These are phyloP conservation scores for Cytospora chrysosperma DNA, from an alignment of 2,329 filamentous ascomycete species.

Conservation along the genomic window DNA sequence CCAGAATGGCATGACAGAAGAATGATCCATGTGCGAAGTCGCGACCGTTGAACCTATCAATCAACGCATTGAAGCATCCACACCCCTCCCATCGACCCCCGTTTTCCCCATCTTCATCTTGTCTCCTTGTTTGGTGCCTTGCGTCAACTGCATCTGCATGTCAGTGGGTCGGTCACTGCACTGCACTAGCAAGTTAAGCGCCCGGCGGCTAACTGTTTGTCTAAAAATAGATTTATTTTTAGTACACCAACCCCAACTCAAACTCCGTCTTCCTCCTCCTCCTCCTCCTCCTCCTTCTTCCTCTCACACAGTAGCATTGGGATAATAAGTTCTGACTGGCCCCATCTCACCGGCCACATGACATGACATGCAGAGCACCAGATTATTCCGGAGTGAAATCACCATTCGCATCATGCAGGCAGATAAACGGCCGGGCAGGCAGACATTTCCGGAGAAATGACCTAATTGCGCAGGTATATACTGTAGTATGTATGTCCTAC, in stretches of 20 bases:
- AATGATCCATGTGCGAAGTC: neutral
- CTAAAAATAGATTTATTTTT: conserved; percentile 17
- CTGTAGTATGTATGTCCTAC: too few species aligned
- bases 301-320: neutral
- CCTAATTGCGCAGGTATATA: too few species aligned
- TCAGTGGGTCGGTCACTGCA: neutral
- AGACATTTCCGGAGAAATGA: too few species aligned
- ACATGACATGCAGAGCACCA: conserved; percentile 1
- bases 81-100: conserved; percentile 6
- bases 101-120: conserved; percentile 7
- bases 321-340: neutral
- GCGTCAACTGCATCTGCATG: neutral
- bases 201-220: conserved; percentile 18
- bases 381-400: neutral
- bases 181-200: conserved; percentile 15
- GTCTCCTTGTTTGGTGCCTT: too few species aligned
- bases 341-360: conserved; percentile 3
- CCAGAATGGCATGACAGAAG: neutral
- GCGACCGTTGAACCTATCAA: conserved; percentile 12
- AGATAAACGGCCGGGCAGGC: too few species aligned
- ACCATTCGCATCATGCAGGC: neutral
- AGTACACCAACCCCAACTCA: neutral
- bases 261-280: neutral
- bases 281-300: too few species aligned
- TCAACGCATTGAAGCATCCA: too few species aligned